phyloP scores from a whole-genome alignment of 2,329 filamentous ascomycete species.

The Cucurbitaria berberidis region DNA sequence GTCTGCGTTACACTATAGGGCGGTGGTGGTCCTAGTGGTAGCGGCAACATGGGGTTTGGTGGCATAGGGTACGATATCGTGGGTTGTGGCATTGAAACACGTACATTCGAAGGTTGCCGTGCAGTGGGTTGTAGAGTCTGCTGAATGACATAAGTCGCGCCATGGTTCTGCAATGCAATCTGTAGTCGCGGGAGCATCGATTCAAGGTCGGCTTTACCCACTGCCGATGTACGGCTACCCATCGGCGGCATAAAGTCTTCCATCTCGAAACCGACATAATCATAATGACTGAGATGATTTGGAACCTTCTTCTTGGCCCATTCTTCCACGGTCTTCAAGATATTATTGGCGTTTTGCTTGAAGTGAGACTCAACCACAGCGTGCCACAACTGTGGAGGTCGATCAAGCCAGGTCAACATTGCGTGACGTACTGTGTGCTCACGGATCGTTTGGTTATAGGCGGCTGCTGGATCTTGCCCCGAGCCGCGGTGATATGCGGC shows the following conservation, averaged over 20 bases:
- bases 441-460: conserved; percentile 37
- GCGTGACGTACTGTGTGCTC: conserved; percentile 38
- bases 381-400: conserved; percentile 25
- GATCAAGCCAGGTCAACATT: conserved; percentile 43
- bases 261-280: neutral
- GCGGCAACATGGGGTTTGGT: neutral
- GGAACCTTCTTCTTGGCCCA: conserved; percentile 18
- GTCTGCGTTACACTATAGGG: neutral
- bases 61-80: neutral
- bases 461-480: conserved; percentile 14
- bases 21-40: neutral
- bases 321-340: conserved; percentile 28
- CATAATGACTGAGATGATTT: neutral
- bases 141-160: conserved; percentile 1
- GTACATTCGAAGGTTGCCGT: neutral
- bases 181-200: conserved; percentile 10
- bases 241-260: neutral
- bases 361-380: conserved; percentile 37
- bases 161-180: conserved; percentile 4
- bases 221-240: neutral
- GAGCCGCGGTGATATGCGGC: conserved; percentile 7
- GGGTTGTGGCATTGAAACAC: neutral
- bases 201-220: neutral
- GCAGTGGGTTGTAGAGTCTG: neutral
- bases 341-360: conserved; percentile 26